Evolutionary conservation across 116 monocot species (phyloP), one percentile per base, ranked within the genome.

Genomic region (Cymodocea nodosa): DNA sequence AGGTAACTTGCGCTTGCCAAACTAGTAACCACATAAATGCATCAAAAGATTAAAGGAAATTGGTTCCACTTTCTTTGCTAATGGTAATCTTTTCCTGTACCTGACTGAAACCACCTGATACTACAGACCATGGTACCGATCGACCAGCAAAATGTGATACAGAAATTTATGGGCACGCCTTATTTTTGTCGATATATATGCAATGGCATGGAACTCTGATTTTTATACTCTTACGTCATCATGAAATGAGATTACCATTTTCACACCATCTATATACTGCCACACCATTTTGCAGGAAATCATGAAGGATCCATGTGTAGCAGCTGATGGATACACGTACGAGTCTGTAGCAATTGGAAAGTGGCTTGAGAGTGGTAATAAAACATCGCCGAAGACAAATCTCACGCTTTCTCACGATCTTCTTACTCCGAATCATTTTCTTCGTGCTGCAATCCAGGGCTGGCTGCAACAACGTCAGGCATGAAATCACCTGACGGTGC

Each of bases 391-490:
- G 0, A 77, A 83, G 81, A 92, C 88, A 5, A 92, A 85, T 51
- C 69, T 83, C 14, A 77, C 19, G 39, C 88, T 92, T 30, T 0
- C 78, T 4, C 54, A 75, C 62, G 34, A 34, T 23, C 73, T 81
- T 15, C 82, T 88, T 24, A 75, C 81, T 37, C 87, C 87, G 0
- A 92, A 92, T 51, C 76, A 63, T 44, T 67, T 82, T 51, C 83
- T 92, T 65, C 85, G 77, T 12, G 83, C 92, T 59, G 83, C 83
- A 0, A 92, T 92, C 63, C 85, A 83, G 44, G 85, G 85, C 51
- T 85, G 85, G 85, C 51, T 73, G 55, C 78, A 85, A 39, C 65
- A 51, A 50, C 22, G 22, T 14, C 15, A 35, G 11, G 35, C 30
- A 35, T 25, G 20, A 56, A 56, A 56, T 44, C 44, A 44, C 11